Percentiles rank a stretch among this genome's conserved stretches.
phyloP scores from a whole-genome alignment of 2,329 filamentous ascomycete species.

The Ophiostoma himal-ulmi region DNA sequence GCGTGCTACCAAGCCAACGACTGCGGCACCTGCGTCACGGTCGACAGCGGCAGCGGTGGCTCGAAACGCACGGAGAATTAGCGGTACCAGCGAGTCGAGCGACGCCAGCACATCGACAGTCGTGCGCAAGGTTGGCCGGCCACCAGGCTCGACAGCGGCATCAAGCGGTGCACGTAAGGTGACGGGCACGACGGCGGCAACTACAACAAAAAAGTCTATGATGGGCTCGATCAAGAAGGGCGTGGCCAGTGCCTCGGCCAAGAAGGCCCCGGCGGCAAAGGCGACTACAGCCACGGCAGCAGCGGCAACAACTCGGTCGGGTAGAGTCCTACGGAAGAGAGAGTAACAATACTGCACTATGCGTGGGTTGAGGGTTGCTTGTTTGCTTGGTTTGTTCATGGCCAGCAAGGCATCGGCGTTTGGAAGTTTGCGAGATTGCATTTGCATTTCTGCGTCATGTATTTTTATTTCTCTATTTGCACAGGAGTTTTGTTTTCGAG shows the following conservation, averaged over 20 bases:
- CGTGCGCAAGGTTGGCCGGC: constrained; percentile 46
- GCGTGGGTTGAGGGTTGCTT: not conserved
- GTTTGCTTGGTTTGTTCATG: constrained; percentile 11
- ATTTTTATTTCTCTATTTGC: not conserved
- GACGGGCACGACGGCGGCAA: constrained; percentile 31
- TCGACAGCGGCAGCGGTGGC: constrained; percentile 26
- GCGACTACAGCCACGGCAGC: constrained; percentile 28
- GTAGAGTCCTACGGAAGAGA: constrained; percentile 52
- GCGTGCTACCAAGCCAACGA: constrained; percentile 27
- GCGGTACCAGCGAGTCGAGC: constrained; percentile 57
- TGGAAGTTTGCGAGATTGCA: not conserved
- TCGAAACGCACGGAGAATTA: constrained; percentile 48
- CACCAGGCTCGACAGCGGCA: constrained; percentile 9
- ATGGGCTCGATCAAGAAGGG: constrained; percentile 51
- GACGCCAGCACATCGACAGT: constrained; percentile 61
- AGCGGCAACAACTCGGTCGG: constrained; percentile 36
- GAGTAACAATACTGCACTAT: constrained; percentile 31
- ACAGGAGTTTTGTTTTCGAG: not conserved
- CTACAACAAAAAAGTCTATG: constrained; percentile 46
- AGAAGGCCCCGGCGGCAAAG: constrained; percentile 43
- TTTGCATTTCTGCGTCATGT: not conserved
- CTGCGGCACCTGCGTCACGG: constrained; percentile 32
- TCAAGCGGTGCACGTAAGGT: not conserved
- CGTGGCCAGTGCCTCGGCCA: constrained; percentile 43
- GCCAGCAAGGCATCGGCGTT: not conserved